These are phyloP conservation scores for Colletotrichum costaricense DNA, from an alignment of 2,329 filamentous ascomycete species.

Conservation along the genomic window DNA sequence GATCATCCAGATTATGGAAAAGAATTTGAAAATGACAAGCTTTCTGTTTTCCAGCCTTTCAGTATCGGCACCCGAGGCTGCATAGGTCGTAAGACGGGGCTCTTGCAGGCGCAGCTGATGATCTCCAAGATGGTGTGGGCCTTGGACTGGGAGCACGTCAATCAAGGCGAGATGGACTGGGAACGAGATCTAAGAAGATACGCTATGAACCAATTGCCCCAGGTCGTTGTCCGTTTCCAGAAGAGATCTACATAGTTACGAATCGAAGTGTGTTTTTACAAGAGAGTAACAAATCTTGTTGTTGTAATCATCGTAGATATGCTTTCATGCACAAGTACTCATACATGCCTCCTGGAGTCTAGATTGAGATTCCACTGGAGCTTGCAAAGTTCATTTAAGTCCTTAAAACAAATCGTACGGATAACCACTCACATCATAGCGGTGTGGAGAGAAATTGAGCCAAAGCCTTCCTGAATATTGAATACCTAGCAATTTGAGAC, in stretches of 20 bases:
- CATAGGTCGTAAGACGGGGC: slow-evolving; percentile 1
- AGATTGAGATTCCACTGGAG: too few species aligned
- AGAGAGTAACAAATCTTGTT: too few species aligned
- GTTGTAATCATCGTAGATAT: too few species aligned
- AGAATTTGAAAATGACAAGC: background rate
- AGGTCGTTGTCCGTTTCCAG: background rate
- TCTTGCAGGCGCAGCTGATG: background rate
- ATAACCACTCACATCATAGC: too few species aligned
- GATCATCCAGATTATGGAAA: background rate
- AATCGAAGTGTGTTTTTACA: background rate
- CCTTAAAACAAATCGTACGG: too few species aligned
- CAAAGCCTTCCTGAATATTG: too few species aligned
- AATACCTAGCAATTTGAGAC: too few species aligned
- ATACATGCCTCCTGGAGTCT: too few species aligned
- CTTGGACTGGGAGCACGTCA: background rate
- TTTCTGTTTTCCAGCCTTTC: background rate
- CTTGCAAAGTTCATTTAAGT: too few species aligned
- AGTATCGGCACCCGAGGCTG: background rate
- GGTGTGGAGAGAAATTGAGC: too few species aligned
- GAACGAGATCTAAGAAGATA: background rate
- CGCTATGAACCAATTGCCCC: background rate
- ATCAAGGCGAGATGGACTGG: background rate
- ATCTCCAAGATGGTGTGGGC: background rate
- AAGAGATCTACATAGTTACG: background rate
- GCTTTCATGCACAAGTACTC: too few species aligned